A percentile compares a stretch with the other conserved stretches of the same genome.
These are phyloP conservation scores for Sanghuangporus sanghuang DNA, from an alignment of 1,284 basidiomycete species.

Conservation along the genomic window DNA sequence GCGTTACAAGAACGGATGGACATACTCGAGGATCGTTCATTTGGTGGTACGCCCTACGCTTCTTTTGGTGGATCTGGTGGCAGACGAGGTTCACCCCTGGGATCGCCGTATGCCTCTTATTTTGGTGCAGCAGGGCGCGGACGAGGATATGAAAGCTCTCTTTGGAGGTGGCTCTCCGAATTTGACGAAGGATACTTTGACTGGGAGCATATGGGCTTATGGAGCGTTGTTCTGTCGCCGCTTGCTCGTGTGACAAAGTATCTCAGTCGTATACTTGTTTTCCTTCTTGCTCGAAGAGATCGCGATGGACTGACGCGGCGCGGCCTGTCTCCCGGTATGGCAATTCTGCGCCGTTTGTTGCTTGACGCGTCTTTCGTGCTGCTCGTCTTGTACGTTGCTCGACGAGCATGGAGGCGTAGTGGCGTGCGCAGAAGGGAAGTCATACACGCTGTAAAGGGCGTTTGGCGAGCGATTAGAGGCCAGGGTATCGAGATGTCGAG, in stretches of 20 bases:
- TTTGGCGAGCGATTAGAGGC: conserved; percentile 72
- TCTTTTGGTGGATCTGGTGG: conserved; percentile 5
- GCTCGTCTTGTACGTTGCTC: conserved; percentile 47
- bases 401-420: conserved; percentile 60
- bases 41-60: not conserved
- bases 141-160: conserved; percentile 10
- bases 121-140: conserved; percentile 14
- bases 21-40: conserved; percentile 47
- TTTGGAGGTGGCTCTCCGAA: conserved; percentile 37
- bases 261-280: conserved; percentile 43
- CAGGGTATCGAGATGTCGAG: conserved; percentile 29
- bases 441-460: conserved; percentile 48
- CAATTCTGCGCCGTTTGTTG: conserved; percentile 64
- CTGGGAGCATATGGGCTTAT: conserved; percentile 75
- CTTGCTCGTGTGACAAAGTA: conserved; percentile 42
- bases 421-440: conserved; percentile 66
- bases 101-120: conserved; percentile 13
- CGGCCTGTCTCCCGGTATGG: conserved; percentile 46
- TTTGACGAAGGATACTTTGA: conserved; percentile 27
- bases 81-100: conserved; percentile 1
- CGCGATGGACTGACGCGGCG: conserved; percentile 26
- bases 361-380: conserved; percentile 71
- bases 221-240: conserved; percentile 68
- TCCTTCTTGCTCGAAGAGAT: conserved; percentile 47
- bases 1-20: conserved; percentile 88